Evolutionary conservation across 208 protist genomes (phyloP), one percentile per base, ranked within the genome.

Genomic region (Eutreptiella sp.): DNA sequence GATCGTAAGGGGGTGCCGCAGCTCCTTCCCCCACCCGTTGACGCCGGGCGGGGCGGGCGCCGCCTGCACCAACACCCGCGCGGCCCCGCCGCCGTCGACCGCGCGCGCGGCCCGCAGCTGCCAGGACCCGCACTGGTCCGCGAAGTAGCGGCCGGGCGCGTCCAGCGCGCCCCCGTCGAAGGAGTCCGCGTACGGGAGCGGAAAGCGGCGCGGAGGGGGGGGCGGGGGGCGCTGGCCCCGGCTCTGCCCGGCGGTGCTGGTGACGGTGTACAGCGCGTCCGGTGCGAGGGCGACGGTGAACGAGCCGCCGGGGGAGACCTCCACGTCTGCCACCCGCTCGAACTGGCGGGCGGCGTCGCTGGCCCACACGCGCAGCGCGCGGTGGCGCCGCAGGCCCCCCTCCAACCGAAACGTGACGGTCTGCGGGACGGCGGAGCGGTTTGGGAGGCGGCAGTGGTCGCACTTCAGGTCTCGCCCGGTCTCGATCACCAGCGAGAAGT

Each of bases 401-500:
- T 31, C 50, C n/a, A 57, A n/a, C 36, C 39, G 33, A 26, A 57
- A 57, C 33, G 50, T 57, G 21, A 28, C 7, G 7, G 36, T 57
- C 36, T 57, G 31, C 14, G 31, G 11, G 11, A 41, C 7, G n/a
- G 39, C 50, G 24, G 24, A 11, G 21, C 39, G 31, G 21, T 23
- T 53, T 9, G 50, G 50, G 19, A 57, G 36, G 9, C 11, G 9
- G 9, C 31, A 33, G 23, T 57, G 50, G 9, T 11, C 16, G 31
- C 33, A 41, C 23, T 57, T 57, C 14, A 57, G 31, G n/a, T n/a
- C n/a, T n/a, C n/a, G n/a, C n/a, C n/a, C n/a, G n/a, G n/a, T n/a
- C n/a, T n/a, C n/a, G n/a, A 57, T 46, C 21, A 57, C 14, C n/a
- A 42, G 33, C n/a, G 50, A 47, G 23, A 57, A 57, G 50, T 57